Conservation (phyloP, 257 asterid genomes). For the Forsythia viridissima region DNA sequence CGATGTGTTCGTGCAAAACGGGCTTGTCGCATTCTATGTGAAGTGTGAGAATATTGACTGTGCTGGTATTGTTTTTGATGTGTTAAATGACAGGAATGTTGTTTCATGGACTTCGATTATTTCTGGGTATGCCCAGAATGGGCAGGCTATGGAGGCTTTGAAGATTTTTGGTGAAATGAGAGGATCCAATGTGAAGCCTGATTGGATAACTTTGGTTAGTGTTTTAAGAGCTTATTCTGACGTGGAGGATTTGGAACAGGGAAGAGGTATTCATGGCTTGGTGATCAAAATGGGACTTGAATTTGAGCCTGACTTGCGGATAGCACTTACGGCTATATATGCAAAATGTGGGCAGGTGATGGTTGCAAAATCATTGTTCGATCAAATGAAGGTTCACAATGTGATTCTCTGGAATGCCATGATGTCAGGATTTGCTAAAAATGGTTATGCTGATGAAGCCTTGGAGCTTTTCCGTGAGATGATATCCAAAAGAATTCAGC, state of each 20-base stretch:
- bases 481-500: constrained; percentile 38
- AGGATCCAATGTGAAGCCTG: constrained; percentile 41
- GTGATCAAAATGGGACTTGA: constrained; percentile 51
- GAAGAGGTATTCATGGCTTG: constrained; percentile 52
- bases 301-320: constrained; percentile 50
- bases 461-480: constrained; percentile 50
- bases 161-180: constrained; percentile 54
- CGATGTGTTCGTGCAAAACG: constrained; percentile 55
- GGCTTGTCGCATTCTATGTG: constrained; percentile 50
- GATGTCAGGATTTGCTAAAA: constrained; percentile 72
- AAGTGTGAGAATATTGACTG: constrained; percentile 40
- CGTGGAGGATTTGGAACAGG: constrained; percentile 52
- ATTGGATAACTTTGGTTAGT: constrained; percentile 61
- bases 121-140: constrained; percentile 56
- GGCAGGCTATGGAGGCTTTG: constrained; percentile 51
- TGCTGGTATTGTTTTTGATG: constrained; percentile 46
- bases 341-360: constrained; percentile 54
- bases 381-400: constrained; percentile 27
- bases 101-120: constrained; percentile 68
- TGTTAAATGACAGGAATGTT: constrained; percentile 38
- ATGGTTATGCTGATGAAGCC: constrained; percentile 54
- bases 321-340: constrained; percentile 55
- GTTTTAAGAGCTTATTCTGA: constrained; percentile 60
- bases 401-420: constrained; percentile 65
- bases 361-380: constrained; percentile 50